These are phyloP conservation scores for Mrakia gelida DNA, from an alignment of 768 basidiomycete species.

Conservation along the genomic window DNA sequence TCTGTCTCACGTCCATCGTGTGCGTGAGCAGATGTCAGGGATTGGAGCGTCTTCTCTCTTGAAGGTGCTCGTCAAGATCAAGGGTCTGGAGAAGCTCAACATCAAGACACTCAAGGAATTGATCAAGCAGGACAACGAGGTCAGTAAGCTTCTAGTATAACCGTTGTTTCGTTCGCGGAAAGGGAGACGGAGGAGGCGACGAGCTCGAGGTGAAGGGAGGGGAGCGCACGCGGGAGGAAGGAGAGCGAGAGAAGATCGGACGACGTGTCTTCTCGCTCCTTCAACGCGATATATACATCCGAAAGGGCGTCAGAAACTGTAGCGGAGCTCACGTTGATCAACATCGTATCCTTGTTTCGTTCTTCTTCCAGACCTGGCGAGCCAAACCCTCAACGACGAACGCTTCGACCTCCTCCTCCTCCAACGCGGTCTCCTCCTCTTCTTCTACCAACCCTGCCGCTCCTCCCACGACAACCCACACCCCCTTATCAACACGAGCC, in stretches of 20 bases:
- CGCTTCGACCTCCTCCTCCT: no score
- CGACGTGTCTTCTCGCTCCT: no score
- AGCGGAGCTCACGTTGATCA: no score
- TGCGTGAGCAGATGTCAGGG: background rate
- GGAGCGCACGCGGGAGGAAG: background rate
- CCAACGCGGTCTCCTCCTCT: background rate
- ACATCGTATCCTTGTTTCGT: no score
- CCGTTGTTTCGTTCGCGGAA: background rate
- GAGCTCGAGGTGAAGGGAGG: background rate
- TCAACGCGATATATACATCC: no score
- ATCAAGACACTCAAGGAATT: background rate
- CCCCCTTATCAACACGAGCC: constrained; percentile 3
- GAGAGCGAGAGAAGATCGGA: no score
- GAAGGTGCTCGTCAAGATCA: background rate
- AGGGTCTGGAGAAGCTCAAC: background rate
- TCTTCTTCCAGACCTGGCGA: no score
- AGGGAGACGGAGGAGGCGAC: background rate
- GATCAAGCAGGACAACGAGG: constrained; percentile 2
- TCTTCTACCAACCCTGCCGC: background rate
- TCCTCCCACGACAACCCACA: background rate
- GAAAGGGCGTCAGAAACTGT: no score
- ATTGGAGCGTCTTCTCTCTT: background rate
- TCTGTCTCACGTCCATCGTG: background rate
- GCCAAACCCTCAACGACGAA: background rate
- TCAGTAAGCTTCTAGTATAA: background rate